These are phyloP conservation scores for Plasmodium ovale DNA, from an alignment of 169 alveolate species.

Conservation along the genomic window DNA sequence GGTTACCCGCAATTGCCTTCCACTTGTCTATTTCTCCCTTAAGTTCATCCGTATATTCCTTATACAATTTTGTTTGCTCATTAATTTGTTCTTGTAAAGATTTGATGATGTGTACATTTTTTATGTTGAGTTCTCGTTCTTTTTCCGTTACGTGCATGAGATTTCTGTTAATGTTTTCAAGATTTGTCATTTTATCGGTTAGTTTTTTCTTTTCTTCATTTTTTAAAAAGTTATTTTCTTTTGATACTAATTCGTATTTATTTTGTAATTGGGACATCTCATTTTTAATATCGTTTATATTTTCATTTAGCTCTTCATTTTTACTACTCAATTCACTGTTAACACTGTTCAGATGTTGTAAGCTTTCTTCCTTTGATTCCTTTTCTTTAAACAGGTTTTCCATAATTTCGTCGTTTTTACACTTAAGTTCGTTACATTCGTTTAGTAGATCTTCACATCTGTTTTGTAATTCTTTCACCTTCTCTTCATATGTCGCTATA, in stretches of 20 bases:
- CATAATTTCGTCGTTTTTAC: conserved; percentile 47
- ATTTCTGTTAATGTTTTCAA: conserved; percentile 60
- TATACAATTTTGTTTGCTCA: conserved; percentile 72
- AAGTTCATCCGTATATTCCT: conserved; percentile 57
- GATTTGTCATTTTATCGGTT: conserved; percentile 15
- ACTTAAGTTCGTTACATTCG: conserved; percentile 26
- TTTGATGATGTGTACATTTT: conserved; percentile 59
- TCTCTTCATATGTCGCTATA: conserved; percentile 15
- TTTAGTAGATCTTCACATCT: conserved; percentile 23
- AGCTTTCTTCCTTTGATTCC: not conserved
- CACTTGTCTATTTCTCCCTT: conserved; percentile 35
- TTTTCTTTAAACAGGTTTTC: conserved; percentile 21
- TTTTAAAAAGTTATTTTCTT: conserved; percentile 27
- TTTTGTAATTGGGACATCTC: conserved; percentile 33
- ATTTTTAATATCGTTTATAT: conserved; percentile 16
- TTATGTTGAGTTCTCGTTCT: conserved; percentile 73
- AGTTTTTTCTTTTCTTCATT: conserved; percentile 57
- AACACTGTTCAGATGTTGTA: not conserved
- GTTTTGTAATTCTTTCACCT: conserved; percentile 22
- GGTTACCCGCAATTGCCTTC: not conserved
- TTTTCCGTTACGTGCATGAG: conserved; percentile 61
- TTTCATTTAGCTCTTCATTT: conserved; percentile 26
- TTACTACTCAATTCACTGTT: not conserved
- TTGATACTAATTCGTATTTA: conserved; percentile 20
- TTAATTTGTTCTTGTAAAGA: conserved; percentile 57